Evolutionary conservation across 257 asterid species (phyloP).

Genomic region (Jaltomata sinuosa): DNA sequence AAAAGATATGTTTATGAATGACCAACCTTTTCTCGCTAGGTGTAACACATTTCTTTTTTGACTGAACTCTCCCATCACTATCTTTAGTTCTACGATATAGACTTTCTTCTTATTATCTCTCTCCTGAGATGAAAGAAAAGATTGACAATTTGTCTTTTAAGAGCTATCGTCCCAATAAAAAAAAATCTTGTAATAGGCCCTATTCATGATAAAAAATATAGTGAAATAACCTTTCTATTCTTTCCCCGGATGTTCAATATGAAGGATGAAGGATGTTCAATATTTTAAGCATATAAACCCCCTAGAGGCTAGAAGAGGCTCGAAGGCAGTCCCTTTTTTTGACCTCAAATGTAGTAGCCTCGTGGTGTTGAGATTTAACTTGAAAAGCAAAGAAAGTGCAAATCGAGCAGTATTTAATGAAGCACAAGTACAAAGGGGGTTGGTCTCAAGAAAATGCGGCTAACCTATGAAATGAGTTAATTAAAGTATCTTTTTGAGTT

Average conservation of each 20-base stretch:
- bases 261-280: too few species aligned
- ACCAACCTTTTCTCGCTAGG: background rate
- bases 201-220: too few species aligned
- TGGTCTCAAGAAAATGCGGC: conserved; percentile 36
- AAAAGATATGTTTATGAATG: background rate
- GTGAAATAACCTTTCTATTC: too few species aligned
- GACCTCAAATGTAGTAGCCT: background rate
- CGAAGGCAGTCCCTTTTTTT: background rate
- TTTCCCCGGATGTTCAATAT: too few species aligned
- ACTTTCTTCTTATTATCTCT: too few species aligned
- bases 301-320: too few species aligned
- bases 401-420: background rate
- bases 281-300: background rate
- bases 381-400: background rate
- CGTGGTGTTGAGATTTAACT: background rate
- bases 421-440: conserved; percentile 12
- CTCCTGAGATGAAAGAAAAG: too few species aligned
- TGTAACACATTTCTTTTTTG: background rate
- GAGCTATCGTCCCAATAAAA: too few species aligned
- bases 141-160: too few species aligned
- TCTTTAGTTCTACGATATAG: too few species aligned
- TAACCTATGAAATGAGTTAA: background rate
- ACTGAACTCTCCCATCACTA: background rate
- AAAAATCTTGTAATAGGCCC: too few species aligned
- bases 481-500: background rate